Base-by-base conservation (phyloP, 2,329 filamentous ascomycete species). In the Aspergillus sergii region DNA sequence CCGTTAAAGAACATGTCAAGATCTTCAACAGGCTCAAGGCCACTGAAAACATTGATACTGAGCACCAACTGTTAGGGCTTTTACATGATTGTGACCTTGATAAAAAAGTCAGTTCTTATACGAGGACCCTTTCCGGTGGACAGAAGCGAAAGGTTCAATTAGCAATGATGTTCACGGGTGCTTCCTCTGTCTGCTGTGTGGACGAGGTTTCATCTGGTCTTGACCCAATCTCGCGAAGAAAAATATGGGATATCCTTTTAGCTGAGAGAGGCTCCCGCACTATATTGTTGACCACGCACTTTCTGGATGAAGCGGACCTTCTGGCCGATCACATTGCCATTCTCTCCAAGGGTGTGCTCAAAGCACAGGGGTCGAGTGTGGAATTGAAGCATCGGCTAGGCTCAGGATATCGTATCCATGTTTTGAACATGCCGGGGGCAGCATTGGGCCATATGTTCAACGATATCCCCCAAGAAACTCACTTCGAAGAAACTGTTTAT, bases 111-210 rank as follows among this genome's bases (percentile, higher is more conserved):
- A 86, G 87, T 41, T 90, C 93, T 0, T 82, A 84, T 64, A 87
- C 93, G 0, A 89, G 88, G 72, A 96, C 92, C 0, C 82, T 97
- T 0, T 96, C 93, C 2, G 94, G 94, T 10, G 94, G 94, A 0
- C 94, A 97, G 76, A 97, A 96, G 80, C 85, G 94, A 58, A 97
- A 97, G 76, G 83, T 97, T 10, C 94, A 97, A 76, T 83, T 97
- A 2, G 93, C 93, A 6, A 94, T 97, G 88, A 97, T 97, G 93
- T 88, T 97, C 69, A 96, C 92, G 4, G 94, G 94, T 65, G 93
- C 93, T 12, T 94, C 91, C 65, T 88, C 88, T 28, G 89, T 97
- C 0, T 97, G 94, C 78, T 95, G 93, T 71, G 88, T 97, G 7
- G 94, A 97, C 69, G 94, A 97, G 77, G 93, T 97, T 16, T 94